Base-by-base conservation (phyloP, 176 grass and related monocot genomes). In the Juncus effusus region DNA sequence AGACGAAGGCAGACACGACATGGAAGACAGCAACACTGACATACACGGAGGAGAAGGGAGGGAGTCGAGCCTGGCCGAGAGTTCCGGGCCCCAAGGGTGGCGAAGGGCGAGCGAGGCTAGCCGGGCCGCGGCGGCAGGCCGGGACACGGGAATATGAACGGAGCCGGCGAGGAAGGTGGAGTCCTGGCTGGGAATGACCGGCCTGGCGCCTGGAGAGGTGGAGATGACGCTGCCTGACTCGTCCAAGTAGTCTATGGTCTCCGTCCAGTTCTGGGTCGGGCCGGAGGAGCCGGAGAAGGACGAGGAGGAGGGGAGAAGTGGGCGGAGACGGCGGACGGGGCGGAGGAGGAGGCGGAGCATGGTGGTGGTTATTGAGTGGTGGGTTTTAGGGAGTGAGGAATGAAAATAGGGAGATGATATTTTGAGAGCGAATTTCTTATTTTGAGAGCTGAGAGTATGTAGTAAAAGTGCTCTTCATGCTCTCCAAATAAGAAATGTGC, bases 181-280 rank as follows among this genome's bases (percentile, higher is more conserved):
- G 63, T 97, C 85, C 14, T 73, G 75, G 55, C 85, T 83, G 8
- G 94, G 85, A 16, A 89, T 79, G 8, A 86, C 82, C 42, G 82
- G 72, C 15, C 94, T 87, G 13, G 83, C 80, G 50, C 88, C 94
- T 1, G 64, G 85, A 12, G 66, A 78, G 36, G 88, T 75, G 75
- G 82, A 79, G 64, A 97, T 84, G 38, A 97, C 40, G 42, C 62
- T 75, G 7, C 94, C 94, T 51, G 80, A 73, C 76, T 93, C 88
- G 64, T 99, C 94, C 51, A 93, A 83, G 68, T 99, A 99, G 61
- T 93, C 80, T 40, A 99, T 77, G 16, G 85, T 84, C 38, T 90
- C 94, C 37, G 83, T 99, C 94, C 94, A 99, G 55, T 82, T 78
- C 1, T 41, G 3, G 35, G 56, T 4, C 19, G 65, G 28, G 3